Conservation (phyloP, 306 rosid species). For the Quercus variabilis region DNA sequence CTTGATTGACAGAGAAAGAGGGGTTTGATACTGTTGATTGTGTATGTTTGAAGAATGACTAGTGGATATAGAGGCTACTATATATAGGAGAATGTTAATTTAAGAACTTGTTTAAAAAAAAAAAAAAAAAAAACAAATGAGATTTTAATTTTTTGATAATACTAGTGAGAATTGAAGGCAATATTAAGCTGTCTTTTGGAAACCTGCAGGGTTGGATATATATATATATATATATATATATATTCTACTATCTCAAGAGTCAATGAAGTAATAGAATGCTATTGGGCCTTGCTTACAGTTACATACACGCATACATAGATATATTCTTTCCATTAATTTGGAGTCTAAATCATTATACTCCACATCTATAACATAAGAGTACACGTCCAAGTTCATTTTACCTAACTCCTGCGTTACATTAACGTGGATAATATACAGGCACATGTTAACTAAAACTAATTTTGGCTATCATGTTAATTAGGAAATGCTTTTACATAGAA, state of each 20-base stretch:
- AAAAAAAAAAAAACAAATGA: constrained; percentile 13
- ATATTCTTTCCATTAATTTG: too few relatives aligned
- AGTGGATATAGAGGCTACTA: constrained; percentile 1
- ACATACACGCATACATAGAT: background rate
- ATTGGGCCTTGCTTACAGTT: constrained; percentile 15
- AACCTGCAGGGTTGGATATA: constrained; percentile 21
- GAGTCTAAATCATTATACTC: too few relatives aligned
- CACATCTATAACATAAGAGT: too few relatives aligned
- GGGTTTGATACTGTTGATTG: constrained; percentile 11
- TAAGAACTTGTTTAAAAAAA: background rate
- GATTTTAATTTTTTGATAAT: background rate
- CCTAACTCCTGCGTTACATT: constrained; percentile 1
- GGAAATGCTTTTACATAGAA: background rate
- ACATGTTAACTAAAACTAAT: constrained; percentile 14
- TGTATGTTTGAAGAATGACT: constrained; percentile 3
- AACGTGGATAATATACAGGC: constrained; percentile 16
- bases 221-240: too few relatives aligned
- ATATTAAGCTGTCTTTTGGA: constrained; percentile 19
- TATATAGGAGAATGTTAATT: background rate
- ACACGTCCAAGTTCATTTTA: constrained; percentile 2
- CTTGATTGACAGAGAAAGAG: background rate
- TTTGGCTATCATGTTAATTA: constrained; percentile 10
- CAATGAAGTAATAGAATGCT: constrained; percentile 27
- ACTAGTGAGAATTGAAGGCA: constrained; percentile 12
- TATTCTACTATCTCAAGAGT: constrained; percentile 13